phyloP scores from a whole-genome alignment of 257 asterid genomes.

The Ligustrum vulgare region DNA sequence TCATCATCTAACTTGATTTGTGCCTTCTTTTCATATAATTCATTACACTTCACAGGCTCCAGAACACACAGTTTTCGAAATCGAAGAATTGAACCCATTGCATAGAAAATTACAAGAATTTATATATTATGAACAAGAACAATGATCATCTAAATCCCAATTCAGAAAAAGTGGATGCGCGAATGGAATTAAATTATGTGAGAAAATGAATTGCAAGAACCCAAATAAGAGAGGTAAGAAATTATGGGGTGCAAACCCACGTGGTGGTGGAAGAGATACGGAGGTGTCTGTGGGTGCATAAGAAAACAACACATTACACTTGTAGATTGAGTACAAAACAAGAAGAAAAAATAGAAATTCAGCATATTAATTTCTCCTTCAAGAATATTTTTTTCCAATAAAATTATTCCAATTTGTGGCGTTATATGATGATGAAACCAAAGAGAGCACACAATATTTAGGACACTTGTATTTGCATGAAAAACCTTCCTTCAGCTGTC shows the following conservation, averaged over 20 bases:
- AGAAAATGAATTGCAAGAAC: background rate
- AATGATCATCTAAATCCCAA: background rate
- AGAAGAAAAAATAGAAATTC: background rate
- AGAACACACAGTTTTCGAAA: slow-evolving; percentile 63
- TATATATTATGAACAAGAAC: background rate
- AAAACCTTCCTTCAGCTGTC: slow-evolving; percentile 22
- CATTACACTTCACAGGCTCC: slow-evolving; percentile 42
- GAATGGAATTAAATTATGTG: background rate
- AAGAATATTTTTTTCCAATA: background rate
- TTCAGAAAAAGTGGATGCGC: background rate
- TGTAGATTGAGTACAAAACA: background rate
- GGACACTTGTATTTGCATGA: slow-evolving; percentile 38
- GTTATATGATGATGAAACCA: slow-evolving; percentile 4
- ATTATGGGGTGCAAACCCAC: slow-evolving; percentile 34
- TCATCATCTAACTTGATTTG: background rate
- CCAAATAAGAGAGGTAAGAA: background rate
- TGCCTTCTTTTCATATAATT: slow-evolving; percentile 16
- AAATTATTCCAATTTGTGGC: background rate
- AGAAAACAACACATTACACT: slow-evolving; percentile 21
- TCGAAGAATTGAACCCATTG: slow-evolving; percentile 62
- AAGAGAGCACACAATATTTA: background rate
- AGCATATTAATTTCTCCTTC: background rate
- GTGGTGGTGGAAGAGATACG: slow-evolving; percentile 52
- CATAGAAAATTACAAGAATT: background rate
- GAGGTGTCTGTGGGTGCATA: slow-evolving; percentile 28